Evolutionary conservation across 176 grass and related monocot genomes (phyloP).

Genomic region (Rhynchospora pubera): DNA sequence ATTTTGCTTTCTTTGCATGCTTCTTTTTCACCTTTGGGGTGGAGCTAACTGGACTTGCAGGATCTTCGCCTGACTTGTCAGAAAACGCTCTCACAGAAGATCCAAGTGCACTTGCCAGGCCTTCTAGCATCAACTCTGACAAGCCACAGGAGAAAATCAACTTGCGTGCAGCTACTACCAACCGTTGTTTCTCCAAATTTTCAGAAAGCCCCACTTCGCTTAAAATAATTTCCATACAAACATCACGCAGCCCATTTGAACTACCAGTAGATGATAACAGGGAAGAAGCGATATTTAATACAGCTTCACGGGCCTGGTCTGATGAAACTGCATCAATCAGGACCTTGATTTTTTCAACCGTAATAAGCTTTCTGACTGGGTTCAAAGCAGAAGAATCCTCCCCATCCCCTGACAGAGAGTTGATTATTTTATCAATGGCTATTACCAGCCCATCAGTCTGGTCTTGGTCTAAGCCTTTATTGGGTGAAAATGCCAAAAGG

Average conservation of each 20-base stretch:
- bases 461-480: constrained; percentile 47
- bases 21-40: constrained; percentile 57
- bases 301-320: constrained; percentile 57
- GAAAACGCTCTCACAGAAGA: constrained; percentile 41
- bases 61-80: constrained; percentile 35
- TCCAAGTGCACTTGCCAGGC: constrained; percentile 57
- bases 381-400: constrained; percentile 28
- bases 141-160: constrained; percentile 48
- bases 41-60: constrained; percentile 25
- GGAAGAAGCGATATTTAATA: constrained; percentile 50
- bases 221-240: constrained; percentile 57
- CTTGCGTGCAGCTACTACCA: constrained; percentile 47
- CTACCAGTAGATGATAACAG: constrained; percentile 41
- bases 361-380: constrained; percentile 52
- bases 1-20: constrained; percentile 51
- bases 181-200: constrained; percentile 46
- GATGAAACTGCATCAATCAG: constrained; percentile 53
- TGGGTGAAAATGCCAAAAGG: constrained; percentile 49
- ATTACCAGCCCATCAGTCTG: constrained; percentile 71
- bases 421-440: constrained; percentile 58
- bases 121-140: constrained; percentile 76
- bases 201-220: constrained; percentile 42
- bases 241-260: constrained; percentile 36
- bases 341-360: constrained; percentile 44
- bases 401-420: constrained; percentile 44